Evolutionary conservation across 495 filamentous ascomycete genomes (phyloP).

Genomic region (Melanomma pulvis-pyrius): DNA sequence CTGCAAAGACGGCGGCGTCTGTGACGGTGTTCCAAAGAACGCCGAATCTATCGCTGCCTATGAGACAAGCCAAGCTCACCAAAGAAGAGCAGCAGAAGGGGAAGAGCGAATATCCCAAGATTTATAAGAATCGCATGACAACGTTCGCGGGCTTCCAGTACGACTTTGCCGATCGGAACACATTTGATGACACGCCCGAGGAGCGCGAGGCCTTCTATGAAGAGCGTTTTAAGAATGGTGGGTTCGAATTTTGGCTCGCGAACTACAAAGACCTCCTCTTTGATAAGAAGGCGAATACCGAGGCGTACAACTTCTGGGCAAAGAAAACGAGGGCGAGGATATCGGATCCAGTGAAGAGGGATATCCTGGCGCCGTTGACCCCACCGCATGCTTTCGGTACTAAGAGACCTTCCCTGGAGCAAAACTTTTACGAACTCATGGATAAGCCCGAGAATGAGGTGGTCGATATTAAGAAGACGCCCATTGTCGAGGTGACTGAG

Average conservation of each 20-base stretch:
- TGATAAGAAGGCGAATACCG: slow-evolving; percentile 52
- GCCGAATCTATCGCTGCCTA: slow-evolving; percentile 58
- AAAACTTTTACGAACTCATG: slow-evolving; percentile 56
- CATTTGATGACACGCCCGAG: slow-evolving; percentile 53
- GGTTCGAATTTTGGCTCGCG: slow-evolving; percentile 57
- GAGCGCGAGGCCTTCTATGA: slow-evolving; percentile 55
- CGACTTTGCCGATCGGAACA: slow-evolving; percentile 47
- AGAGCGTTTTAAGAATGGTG: slow-evolving; percentile 52
- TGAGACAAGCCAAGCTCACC: slow-evolving; percentile 52
- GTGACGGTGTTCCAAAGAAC: slow-evolving; percentile 59
- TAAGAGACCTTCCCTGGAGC: slow-evolving; percentile 54
- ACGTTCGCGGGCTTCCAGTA: slow-evolving; percentile 55
- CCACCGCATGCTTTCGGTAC: slow-evolving; percentile 55
- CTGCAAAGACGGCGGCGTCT: slow-evolving; percentile 43
- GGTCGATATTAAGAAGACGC: slow-evolving; percentile 52
- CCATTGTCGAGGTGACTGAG: slow-evolving; percentile 47
- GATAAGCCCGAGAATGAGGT: slow-evolving; percentile 55
- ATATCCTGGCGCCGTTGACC: slow-evolving; percentile 54
- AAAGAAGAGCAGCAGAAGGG: slow-evolving; percentile 50
- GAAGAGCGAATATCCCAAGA: slow-evolving; percentile 50
- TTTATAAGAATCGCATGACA: slow-evolving; percentile 51
- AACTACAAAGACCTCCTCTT: slow-evolving; percentile 56
- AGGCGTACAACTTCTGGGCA: slow-evolving; percentile 51
- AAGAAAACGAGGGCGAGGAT: slow-evolving; percentile 52
- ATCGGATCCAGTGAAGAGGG: slow-evolving; percentile 50